These are phyloP conservation scores for Wickerhamomyces ciferrii DNA, from an alignment of 805 yeast species.

Conservation along the genomic window DNA sequence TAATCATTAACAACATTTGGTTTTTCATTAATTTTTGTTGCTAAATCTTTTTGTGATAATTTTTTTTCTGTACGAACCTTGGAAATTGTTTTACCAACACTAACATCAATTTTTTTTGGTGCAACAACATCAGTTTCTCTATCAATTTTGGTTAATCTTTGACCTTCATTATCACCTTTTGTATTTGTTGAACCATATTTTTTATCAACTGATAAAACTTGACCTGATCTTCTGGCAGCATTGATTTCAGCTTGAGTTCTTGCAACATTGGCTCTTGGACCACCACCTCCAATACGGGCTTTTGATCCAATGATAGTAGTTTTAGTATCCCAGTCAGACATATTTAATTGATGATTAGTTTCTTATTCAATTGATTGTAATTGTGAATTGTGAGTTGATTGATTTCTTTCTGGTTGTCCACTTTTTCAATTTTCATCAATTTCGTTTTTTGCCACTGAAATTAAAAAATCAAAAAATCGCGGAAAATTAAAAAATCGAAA, in stretches of 20 bases:
- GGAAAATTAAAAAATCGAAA: not conserved
- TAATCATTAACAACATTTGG: conserved; percentile 93
- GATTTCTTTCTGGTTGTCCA: not conserved
- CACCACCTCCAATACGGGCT: conserved; percentile 84
- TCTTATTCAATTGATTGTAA: too few relatives aligned
- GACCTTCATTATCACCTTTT: conserved; percentile 81
- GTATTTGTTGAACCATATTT: conserved; percentile 70
- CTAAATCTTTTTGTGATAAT: conserved; percentile 92
- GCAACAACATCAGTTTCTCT: conserved; percentile 91
- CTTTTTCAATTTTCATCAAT: too few relatives aligned
- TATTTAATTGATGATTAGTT: too few relatives aligned
- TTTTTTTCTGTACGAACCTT: conserved; percentile 84
- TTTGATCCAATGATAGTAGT: conserved; percentile 86
- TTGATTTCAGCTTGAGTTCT: conserved; percentile 73
- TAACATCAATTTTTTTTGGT: conserved; percentile 78
- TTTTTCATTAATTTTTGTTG: conserved; percentile 92
- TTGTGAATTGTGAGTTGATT: too few relatives aligned
- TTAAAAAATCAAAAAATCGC: not conserved
- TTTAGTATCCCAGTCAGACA: conserved; percentile 89
- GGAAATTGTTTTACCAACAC: conserved; percentile 84
- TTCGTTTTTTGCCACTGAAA: not conserved
- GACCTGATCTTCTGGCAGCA: conserved; percentile 91
- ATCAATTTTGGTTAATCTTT: conserved; percentile 88
- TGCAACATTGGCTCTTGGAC: conserved; percentile 83
- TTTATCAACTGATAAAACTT: conserved; percentile 87